Percentiles rank a stretch among this genome's conserved stretches.
Conservation (phyloP, 768 basidiomycete genomes). For the Termitomyces sp. region DNA sequence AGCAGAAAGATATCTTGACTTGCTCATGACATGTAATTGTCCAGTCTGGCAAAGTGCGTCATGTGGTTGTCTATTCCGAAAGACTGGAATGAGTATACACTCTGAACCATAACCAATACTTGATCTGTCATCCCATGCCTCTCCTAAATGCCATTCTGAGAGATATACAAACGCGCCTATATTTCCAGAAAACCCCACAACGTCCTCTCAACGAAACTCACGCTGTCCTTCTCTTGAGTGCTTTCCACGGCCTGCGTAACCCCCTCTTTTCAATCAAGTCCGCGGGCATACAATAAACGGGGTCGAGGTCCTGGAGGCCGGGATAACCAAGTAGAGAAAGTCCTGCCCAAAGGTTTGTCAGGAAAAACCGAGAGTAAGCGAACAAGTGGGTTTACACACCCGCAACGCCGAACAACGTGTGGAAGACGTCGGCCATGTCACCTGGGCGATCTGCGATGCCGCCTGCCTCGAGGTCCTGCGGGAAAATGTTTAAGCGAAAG, state of each 20-base stretch:
- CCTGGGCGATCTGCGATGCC: conserved; percentile 94
- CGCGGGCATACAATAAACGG: conserved; percentile 95
- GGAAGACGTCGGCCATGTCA: conserved; percentile 96
- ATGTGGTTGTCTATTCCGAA: background rate
- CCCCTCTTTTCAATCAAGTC: conserved; percentile 63
- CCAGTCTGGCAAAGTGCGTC: too few species aligned
- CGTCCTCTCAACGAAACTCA: background rate
- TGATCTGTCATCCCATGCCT: background rate
- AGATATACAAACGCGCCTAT: background rate
- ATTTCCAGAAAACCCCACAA: background rate
- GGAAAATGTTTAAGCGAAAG: background rate
- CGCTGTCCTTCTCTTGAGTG: conserved; percentile 33
- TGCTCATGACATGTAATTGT: background rate
- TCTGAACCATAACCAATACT: background rate
- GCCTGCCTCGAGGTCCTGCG: conserved; percentile 81
- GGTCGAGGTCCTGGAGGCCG: conserved; percentile 80
- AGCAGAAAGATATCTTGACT: background rate
- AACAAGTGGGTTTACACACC: conserved; percentile 33
- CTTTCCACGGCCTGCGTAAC: conserved; percentile 62
- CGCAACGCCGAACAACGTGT: conserved; percentile 89
- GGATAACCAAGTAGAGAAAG: conserved; percentile 88
- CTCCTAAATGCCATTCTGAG: background rate
- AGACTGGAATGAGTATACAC: background rate
- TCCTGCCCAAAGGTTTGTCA: conserved; percentile 34
- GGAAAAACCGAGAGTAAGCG: background rate